These are phyloP conservation scores for Cordyceps militaris DNA, from an alignment of 2,329 filamentous ascomycete genomes.

Conservation along the genomic window DNA sequence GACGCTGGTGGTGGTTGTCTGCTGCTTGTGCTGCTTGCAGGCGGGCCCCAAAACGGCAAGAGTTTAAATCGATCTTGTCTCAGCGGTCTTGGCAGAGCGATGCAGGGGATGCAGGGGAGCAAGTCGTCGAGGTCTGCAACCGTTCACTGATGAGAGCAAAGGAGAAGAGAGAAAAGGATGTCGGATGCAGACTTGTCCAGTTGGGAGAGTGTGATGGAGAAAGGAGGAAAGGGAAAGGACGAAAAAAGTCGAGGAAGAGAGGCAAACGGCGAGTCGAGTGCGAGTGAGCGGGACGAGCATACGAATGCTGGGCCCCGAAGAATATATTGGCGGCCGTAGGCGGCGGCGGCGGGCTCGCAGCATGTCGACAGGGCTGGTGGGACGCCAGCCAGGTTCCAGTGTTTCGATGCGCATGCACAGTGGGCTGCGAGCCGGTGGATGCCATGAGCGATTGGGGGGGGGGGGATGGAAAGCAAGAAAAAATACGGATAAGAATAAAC, in stretches of 20 bases:
- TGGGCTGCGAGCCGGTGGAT: neutral
- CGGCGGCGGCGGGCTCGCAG: neutral
- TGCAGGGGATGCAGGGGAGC: neutral
- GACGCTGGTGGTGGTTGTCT: neutral
- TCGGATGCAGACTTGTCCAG: neutral
- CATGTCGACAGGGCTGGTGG: constrained; percentile 2
- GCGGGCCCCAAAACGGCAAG: neutral
- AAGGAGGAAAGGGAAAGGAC: neutral
- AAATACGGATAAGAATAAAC: neutral
- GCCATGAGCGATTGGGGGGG: neutral
- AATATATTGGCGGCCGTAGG: constrained; percentile 1
- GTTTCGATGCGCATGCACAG: neutral
- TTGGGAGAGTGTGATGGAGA: neutral
- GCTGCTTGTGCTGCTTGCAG: constrained; percentile 4
- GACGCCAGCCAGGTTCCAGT: neutral
- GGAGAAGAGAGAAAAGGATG: neutral
- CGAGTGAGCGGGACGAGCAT: neutral
- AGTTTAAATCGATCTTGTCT: constrained; percentile 6
- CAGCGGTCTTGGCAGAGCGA: constrained; percentile 1
- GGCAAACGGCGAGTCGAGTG: constrained; percentile 9
- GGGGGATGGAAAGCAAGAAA: neutral
- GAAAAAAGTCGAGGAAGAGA: neutral
- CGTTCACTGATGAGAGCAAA: neutral
- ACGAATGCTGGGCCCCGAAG: neutral
- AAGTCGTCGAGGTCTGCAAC: neutral